Percentiles rank a stretch among this genome's conserved stretches.
Evolutionary conservation across 257 asterid genomes (phyloP).

Genomic region (Ilex asprella): DNA sequence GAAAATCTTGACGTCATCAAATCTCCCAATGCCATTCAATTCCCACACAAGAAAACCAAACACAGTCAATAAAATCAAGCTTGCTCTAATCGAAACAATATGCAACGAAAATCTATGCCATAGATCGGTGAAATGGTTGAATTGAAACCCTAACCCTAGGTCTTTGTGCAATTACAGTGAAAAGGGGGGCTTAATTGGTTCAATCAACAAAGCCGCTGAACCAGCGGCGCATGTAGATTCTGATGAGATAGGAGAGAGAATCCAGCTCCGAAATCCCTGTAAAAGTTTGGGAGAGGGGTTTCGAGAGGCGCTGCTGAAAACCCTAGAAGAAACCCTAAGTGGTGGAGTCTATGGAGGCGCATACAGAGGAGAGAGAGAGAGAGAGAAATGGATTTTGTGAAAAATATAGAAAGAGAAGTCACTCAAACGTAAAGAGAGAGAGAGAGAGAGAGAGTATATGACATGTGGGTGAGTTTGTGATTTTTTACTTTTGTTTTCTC

Average conservation of each 20-base stretch:
- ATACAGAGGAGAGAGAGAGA: not conserved
- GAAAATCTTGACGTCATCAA: conserved; percentile 92
- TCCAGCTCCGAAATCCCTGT: conserved; percentile 52
- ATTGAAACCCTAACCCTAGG: conserved; percentile 37
- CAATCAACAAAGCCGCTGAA: conserved; percentile 67
- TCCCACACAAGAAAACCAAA: conserved; percentile 15
- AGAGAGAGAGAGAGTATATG: not conserved
- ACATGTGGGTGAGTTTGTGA: too few relatives aligned
- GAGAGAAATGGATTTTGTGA: not conserved
- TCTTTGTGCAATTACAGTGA: conserved; percentile 9
- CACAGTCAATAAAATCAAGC: conserved; percentile 21
- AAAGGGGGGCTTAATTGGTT: conserved; percentile 20
- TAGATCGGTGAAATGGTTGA: conserved; percentile 10
- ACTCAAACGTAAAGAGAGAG: not conserved
- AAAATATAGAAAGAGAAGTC: too few relatives aligned
- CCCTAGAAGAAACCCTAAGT: conserved; percentile 20
- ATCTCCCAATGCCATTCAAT: conserved; percentile 97
- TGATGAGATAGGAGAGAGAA: conserved; percentile 27
- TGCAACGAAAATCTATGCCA: conserved; percentile 57
- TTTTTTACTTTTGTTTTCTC: too few relatives aligned
- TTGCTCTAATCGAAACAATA: conserved; percentile 83
- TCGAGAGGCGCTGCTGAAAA: not conserved
- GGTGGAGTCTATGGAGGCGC: conserved; percentile 33
- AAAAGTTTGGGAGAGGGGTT: not conserved
- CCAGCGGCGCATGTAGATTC: conserved; percentile 41